Evolutionary conservation across 805 yeast species (phyloP), one percentile per base, ranked within the genome.

Genomic region (Metschnikowia cerradonensis): DNA sequence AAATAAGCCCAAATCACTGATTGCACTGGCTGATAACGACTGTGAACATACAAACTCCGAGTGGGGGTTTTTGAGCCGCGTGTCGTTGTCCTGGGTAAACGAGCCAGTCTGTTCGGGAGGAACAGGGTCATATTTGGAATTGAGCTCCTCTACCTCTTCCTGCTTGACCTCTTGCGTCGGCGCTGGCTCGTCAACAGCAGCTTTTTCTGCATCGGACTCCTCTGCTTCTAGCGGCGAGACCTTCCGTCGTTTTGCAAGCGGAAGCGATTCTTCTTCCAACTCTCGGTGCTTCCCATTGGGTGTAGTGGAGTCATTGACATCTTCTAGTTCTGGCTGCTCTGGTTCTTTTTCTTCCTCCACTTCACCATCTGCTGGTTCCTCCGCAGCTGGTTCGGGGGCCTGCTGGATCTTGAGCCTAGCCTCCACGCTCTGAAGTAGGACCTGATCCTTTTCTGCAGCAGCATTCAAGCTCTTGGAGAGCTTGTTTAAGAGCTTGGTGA

Each of bases 21-120:
- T 67, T 0, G 90, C 88, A 2, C 83, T 81, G 3, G 79, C 73
- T 0, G 91, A 87, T 40, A 87, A 70, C 1, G 86, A 79, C 62
- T 86, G 91, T 0, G 88, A 73, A 0, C 81, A 72, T 4, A 87
- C 92, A 63, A 82, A 86, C 65, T 87, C 92, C 0, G 88, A 78
- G 59, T 84, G 84, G 1, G 94, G 92, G 61, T 86, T 86, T 57
- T 80, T 81, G 22, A 80, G 73, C 47, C 79, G 62, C 5, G 85
- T 83, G 61, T 83, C 88, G 54, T 80, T 79, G 39, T 77, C 82
- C 30, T 67, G 78, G 2, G 79, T 74, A 54, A 62, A 74, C 14
- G 71, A 68, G 0, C 77, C 79, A 4, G 54, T 51, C 50, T 74
- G 81, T 2, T 72, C 75, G 1, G 83, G 81, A 1, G 83, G 81